Percentiles rank a stretch among this genome's conserved stretches.
Evolutionary conservation across 345 rosid species (phyloP).

Genomic region (Durio zibethinus): DNA sequence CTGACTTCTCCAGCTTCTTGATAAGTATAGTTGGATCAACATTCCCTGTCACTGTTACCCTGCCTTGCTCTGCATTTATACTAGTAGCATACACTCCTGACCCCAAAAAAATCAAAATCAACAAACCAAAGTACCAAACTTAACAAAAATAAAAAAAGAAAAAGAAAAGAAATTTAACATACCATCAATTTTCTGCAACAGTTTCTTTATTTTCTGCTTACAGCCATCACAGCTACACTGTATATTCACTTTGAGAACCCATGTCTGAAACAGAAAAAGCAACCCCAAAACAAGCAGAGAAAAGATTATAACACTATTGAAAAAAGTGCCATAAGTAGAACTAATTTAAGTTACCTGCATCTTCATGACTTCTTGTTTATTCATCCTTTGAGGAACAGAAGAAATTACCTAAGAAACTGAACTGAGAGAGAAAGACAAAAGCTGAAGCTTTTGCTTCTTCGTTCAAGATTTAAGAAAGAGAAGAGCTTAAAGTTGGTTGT

Average conservation of each 20-base stretch:
- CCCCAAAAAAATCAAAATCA: not conserved
- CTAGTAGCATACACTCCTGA: conserved; percentile 65
- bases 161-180: not conserved
- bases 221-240: conserved; percentile 84
- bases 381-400: conserved; percentile 37
- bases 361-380: conserved; percentile 71
- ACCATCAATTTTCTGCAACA: conserved; percentile 81
- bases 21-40: conserved; percentile 68
- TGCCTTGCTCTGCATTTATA: conserved; percentile 84
- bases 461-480: conserved; percentile 9
- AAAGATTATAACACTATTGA: not conserved
- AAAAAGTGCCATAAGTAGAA: not conserved
- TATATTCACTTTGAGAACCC: conserved; percentile 79
- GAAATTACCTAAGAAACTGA: conserved; percentile 1
- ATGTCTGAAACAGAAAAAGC: conserved; percentile 47
- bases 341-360: conserved; percentile 50
- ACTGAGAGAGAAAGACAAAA: conserved; percentile 26
- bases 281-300: not conserved
- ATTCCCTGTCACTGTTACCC: conserved; percentile 76
- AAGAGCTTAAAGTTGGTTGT: conserved; percentile 34
- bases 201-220: conserved; percentile 72
- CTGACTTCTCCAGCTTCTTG: conserved; percentile 76
- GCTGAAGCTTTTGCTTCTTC: not conserved
- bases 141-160: not conserved
- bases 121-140: not conserved